These are phyloP conservation scores for Eucalyptus tenuipes DNA, from an alignment of 345 rosid genomes.

Conservation along the genomic window DNA sequence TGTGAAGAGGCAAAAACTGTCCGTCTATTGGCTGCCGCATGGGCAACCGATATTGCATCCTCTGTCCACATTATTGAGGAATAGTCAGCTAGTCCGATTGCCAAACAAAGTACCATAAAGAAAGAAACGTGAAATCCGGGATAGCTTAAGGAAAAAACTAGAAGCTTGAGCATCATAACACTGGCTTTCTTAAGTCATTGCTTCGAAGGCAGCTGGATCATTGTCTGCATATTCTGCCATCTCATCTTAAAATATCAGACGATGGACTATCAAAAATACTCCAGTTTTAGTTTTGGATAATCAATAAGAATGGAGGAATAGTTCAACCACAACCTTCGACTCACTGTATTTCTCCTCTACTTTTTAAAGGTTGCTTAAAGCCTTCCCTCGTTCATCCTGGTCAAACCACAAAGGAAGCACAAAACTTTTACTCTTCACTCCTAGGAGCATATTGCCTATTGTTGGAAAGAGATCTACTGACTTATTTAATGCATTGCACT, in stretches of 20 bases:
- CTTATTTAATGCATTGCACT: slow-evolving; percentile 52
- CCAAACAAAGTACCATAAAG: not conserved
- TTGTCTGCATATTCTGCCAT: slow-evolving; percentile 79
- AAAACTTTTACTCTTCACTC: not conserved
- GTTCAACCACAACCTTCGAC: slow-evolving; percentile 42
- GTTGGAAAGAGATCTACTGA: slow-evolving; percentile 12
- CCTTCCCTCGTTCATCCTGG: slow-evolving; percentile 70
- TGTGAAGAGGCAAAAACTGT: slow-evolving; percentile 41
- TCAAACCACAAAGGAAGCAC: not conserved
- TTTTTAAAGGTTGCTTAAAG: slow-evolving; percentile 51
- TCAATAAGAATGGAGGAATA: not conserved
- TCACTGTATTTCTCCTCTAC: slow-evolving; percentile 48
- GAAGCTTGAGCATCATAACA: not conserved
- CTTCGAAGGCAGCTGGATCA: slow-evolving; percentile 89
- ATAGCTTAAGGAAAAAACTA: not conserved
- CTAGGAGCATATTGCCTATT: not conserved
- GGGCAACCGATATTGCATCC: slow-evolving; percentile 65
- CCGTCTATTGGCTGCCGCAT: slow-evolving; percentile 93
- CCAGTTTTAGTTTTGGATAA: not conserved
- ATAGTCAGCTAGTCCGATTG: not conserved
- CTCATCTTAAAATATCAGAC: slow-evolving; percentile 50
- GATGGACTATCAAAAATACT: not conserved
- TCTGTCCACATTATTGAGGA: slow-evolving; percentile 15
- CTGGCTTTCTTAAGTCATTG: slow-evolving; percentile 51
- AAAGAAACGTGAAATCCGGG: not conserved